Base-by-base conservation (phyloP, 163 green algal genomes). In the Chlamydomonas reinhardtii region DNA sequence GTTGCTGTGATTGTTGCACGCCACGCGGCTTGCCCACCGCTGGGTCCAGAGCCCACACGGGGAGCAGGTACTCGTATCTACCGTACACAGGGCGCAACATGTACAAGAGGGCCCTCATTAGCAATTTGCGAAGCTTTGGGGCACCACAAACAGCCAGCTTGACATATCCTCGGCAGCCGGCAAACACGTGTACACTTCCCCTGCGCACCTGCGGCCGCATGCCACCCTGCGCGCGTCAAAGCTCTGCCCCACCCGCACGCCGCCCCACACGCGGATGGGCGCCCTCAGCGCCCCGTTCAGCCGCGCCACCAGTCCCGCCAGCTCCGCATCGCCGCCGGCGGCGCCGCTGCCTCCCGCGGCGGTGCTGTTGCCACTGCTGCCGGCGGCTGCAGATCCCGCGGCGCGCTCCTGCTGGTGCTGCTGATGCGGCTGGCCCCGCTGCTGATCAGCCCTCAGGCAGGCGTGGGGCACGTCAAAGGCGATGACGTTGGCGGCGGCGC, bases 51-150 rank as follows among this genome's bases (percentile, higher is more conserved):
- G 93, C 93, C 89, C 93, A 99, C 25, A 92, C 93, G 2, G 97
- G 97, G 24, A 99, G 79, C 22, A 99, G 90, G 92, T 99, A 99
- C 91, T 99, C 97, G 86, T 99, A 99, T 76, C 91, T 84, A 72
- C 31, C 16, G 8, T 31, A 31, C 9, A 70, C 62, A 70, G 17
- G 62, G 62, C 3, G 20, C 4, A 8, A 11, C 43, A 54, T 54
- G 43, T 6, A 54, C n/a, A n/a, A n/a, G n/a, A n/a, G n/a, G n/a
- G n/a, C n/a, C n/a, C n/a, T n/a, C n/a, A n/a, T n/a, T n/a, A n/a
- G n/a, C n/a, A n/a, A n/a, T n/a, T n/a, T n/a, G n/a, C n/a, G n/a
- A n/a, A n/a, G n/a, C n/a, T n/a, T n/a, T n/a, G n/a, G n/a, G n/a
- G n/a, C n/a, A n/a, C n/a, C n/a, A n/a, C n/a, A n/a, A n/a, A n/a